These are phyloP conservation scores for Cucumis melo DNA, from an alignment of 306 rosid genomes.

Conservation along the genomic window DNA sequence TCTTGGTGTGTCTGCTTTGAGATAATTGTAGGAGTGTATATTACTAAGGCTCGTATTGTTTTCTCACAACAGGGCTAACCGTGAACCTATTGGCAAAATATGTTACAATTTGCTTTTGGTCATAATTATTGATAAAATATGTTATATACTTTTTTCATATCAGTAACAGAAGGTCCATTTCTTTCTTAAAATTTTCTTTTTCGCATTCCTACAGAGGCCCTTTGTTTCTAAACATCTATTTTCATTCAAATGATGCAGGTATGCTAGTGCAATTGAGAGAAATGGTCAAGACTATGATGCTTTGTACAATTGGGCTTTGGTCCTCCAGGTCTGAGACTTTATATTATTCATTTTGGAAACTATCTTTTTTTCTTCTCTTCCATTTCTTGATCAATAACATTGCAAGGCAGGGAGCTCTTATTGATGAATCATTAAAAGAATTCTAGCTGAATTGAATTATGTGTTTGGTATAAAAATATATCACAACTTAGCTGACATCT, in stretches of 20 bases:
- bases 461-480: background rate
- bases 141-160: background rate
- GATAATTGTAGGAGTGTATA: no score
- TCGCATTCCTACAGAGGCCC: background rate
- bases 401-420: background rate
- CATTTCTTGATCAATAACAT: background rate
- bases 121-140: background rate
- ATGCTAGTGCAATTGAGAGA: slow-evolving; percentile 90
- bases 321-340: slow-evolving; percentile 65
- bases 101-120: background rate
- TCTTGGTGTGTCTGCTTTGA: no score
- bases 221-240: background rate
- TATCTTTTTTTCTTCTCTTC: background rate
- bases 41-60: no score
- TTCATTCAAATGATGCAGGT: slow-evolving; percentile 37
- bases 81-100: background rate
- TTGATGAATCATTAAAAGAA: background rate
- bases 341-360: slow-evolving; percentile 1
- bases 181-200: background rate
- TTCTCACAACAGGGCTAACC: background rate
- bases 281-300: slow-evolving; percentile 94
- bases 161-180: background rate
- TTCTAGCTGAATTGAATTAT: background rate
- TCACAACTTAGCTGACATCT: background rate
- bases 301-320: slow-evolving; percentile 94